Percentiles rank a stretch among this genome's conserved stretches.
Evolutionary conservation across 441 rosid species (phyloP).

Genomic region (Isatis lusitanica): DNA sequence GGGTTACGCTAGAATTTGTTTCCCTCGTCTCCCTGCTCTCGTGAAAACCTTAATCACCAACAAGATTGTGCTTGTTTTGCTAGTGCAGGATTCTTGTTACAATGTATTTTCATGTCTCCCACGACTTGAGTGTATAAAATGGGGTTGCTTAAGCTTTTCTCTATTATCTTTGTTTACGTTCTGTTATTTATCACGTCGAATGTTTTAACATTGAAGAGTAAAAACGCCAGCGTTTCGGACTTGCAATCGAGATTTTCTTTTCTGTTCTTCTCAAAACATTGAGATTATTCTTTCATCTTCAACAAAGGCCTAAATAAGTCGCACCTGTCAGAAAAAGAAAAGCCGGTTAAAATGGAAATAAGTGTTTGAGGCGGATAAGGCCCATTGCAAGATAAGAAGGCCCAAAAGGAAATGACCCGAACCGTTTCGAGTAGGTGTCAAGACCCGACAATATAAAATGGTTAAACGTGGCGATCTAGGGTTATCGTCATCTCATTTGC

Average conservation of each 20-base stretch:
- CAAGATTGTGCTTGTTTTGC: neutral
- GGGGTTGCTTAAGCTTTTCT: slow-evolving; percentile 5
- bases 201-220: neutral
- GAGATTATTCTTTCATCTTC: neutral
- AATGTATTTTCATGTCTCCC: neutral
- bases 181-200: neutral
- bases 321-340: neutral
- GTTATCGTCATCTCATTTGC: neutral
- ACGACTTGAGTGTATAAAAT: slow-evolving; percentile 2
- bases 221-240: neutral
- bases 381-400: slow-evolving; percentile 7
- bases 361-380: neutral
- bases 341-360: no score
- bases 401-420: neutral
- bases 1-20: slow-evolving; percentile 67
- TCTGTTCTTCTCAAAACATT: neutral
- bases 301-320: neutral
- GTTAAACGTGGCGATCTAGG: slow-evolving; percentile 1
- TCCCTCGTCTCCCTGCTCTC: slow-evolving; percentile 89
- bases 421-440: neutral
- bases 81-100: neutral
- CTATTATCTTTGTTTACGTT: neutral
- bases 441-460: slow-evolving; percentile 2
- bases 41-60: slow-evolving; percentile 29
- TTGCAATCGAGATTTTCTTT: neutral